Base-by-base conservation (phyloP, 805 yeast genomes). In the Kluyveromyces aestuarii region DNA sequence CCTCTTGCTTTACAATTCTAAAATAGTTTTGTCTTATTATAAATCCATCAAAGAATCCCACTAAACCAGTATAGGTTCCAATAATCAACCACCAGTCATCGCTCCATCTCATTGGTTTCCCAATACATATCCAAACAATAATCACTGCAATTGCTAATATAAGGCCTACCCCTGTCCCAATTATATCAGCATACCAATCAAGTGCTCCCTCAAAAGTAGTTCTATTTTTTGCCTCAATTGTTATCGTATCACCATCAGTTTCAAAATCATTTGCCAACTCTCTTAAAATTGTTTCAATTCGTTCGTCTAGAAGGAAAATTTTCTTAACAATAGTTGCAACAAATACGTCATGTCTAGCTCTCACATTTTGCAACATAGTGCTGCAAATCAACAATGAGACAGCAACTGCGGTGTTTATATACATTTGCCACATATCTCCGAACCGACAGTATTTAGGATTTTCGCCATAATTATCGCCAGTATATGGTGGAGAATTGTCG, bases 41-140 rank as follows among this genome's bases (percentile, higher is more conserved):
- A 51, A 69, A 72, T 2, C 75, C 74, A 51, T 72, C 76, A 42
- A 68, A 46, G 51, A 71, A 72, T 1, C 75, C 75, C 39, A 72
- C 60, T 19, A 72, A 58, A 17, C 76, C 76, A 0, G 76, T 69
- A 50, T 72, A 72, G 1, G 76, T 71, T 43, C 76, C 76, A 51
- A 71, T 72, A 39, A 72, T 70, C 40, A 72, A 56, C 75, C 75
- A 72, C 76, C 76, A 72, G 48, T 70, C 60, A 43, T 61, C 65
- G 53, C 54, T 53, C 67, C 68, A 72, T 33, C 55, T 27, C 69
- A 72, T 61, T n/a, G 59, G 47, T 38, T 54, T 45, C 40, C 76
- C 76, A 35, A 70, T 57, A 19, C 58, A 57, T 16, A 70, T 16
- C 76, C 76, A 72, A 18, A 55, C 65, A 13, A 54, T 56, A 46